Percentiles rank a stretch among this genome's conserved stretches.
Evolutionary conservation across 495 filamentous ascomycete species (phyloP).

Genomic region (Lentithecium fluviatile): DNA sequence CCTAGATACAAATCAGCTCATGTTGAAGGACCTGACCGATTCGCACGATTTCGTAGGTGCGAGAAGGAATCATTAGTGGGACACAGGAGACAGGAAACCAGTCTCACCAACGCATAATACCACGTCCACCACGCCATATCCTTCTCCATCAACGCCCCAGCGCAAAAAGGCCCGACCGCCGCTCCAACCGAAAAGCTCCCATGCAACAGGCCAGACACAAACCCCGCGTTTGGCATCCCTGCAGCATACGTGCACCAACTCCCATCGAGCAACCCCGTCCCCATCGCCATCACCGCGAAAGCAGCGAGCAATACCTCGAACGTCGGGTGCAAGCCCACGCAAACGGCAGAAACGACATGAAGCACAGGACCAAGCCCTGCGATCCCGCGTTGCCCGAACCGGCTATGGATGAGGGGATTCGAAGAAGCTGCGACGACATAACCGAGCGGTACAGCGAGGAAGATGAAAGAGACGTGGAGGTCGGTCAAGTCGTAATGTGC

Average conservation of each 20-base stretch:
- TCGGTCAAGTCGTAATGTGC: slow-evolving; percentile 22
- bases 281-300: slow-evolving; percentile 2
- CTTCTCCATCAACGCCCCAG: neutral
- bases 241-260: slow-evolving; percentile 26
- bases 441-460: slow-evolving; percentile 14
- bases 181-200: slow-evolving; percentile 21
- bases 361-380: slow-evolving; percentile 15
- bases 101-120: slow-evolving; percentile 25
- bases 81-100: no score
- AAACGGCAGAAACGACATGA: slow-evolving; percentile 10
- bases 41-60: no score
- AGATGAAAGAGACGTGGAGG: slow-evolving; percentile 24
- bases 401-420: slow-evolving; percentile 11
- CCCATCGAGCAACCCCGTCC: slow-evolving; percentile 19
- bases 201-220: slow-evolving; percentile 18
- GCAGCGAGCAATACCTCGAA: slow-evolving; percentile 10
- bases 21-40: neutral
- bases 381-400: slow-evolving; percentile 17
- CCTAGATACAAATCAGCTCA: neutral
- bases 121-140: slow-evolving; percentile 14
- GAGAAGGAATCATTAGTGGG: no score
- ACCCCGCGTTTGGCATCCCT: slow-evolving; percentile 9
- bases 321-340: slow-evolving; percentile 8
- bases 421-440: slow-evolving; percentile 20
- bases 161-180: slow-evolving; percentile 11